Percentiles rank a stretch among this genome's conserved stretches.
phyloP scores from a whole-genome alignment of 441 rosid species.

The Hura crepitans region DNA sequence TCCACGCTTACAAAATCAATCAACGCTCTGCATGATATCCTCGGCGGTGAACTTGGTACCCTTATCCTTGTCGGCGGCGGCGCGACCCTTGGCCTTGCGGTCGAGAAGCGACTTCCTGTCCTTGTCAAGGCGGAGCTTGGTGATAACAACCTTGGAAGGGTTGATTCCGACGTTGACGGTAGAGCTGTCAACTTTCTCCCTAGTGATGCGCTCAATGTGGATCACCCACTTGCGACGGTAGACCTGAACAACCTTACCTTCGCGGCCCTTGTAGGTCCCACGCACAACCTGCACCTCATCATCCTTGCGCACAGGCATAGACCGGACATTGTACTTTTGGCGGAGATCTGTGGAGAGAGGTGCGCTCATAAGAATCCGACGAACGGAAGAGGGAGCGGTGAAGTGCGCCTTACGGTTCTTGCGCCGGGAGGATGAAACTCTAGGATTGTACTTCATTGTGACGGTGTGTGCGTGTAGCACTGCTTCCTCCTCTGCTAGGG shows the following conservation, averaged over 20 bases:
- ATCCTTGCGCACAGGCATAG: slow-evolving; percentile 78
- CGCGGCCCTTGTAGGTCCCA: slow-evolving; percentile 74
- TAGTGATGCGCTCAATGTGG: slow-evolving; percentile 76
- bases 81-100: slow-evolving; percentile 77
- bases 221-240: slow-evolving; percentile 85
- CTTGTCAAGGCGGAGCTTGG: slow-evolving; percentile 77
- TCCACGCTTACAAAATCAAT: slow-evolving; percentile 25
- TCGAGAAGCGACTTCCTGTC: slow-evolving; percentile 67
- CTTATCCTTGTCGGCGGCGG: slow-evolving; percentile 74
- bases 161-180: slow-evolving; percentile 74
- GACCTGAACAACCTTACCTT: slow-evolving; percentile 78
- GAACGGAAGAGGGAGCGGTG: slow-evolving; percentile 63
- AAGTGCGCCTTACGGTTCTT: slow-evolving; percentile 86
- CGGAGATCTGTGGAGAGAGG: slow-evolving; percentile 67
- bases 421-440: slow-evolving; percentile 71
- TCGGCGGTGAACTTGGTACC: slow-evolving; percentile 75
- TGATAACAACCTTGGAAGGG: slow-evolving; percentile 72
- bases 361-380: slow-evolving; percentile 71
- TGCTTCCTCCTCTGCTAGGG: neutral
- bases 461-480: neutral
- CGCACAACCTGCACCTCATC: slow-evolving; percentile 80
- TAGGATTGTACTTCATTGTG: slow-evolving; percentile 72
- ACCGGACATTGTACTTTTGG: slow-evolving; percentile 68
- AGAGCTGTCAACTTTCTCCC: slow-evolving; percentile 79
- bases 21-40: slow-evolving; percentile 75